Percentiles rank a stretch among this genome's conserved stretches.
phyloP scores from a whole-genome alignment of 2,329 filamentous ascomycete genomes.

The Fusarium floridanum region DNA sequence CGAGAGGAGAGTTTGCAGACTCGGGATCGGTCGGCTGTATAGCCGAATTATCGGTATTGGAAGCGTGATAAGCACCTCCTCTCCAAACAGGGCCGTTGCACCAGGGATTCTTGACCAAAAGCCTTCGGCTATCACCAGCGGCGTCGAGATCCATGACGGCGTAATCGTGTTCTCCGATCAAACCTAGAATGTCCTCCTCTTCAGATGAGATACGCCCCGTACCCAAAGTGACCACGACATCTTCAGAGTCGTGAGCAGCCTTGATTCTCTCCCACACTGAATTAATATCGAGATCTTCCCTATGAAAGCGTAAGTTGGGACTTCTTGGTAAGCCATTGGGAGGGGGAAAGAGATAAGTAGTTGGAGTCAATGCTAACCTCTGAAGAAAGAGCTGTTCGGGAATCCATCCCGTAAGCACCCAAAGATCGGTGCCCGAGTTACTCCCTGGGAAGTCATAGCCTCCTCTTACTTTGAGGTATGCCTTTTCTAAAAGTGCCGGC shows the following conservation, averaged over 20 bases:
- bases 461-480: conserved; percentile 93
- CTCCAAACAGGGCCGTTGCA: conserved; percentile 83
- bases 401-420: conserved; percentile 95
- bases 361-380: conserved; percentile 59
- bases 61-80: conserved; percentile 47
- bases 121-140: conserved; percentile 69
- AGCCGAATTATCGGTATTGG: neutral
- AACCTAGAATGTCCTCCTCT: conserved; percentile 83
- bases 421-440: conserved; percentile 95
- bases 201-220: conserved; percentile 83
- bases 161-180: conserved; percentile 94
- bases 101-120: conserved; percentile 98
- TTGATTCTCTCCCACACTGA: conserved; percentile 83
- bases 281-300: conserved; percentile 82
- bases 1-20: conserved; percentile 25
- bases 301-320: conserved; percentile 48
- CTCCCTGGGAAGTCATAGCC: conserved; percentile 98
- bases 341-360: neutral
- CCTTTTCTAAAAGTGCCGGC: conserved; percentile 95
- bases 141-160: conserved; percentile 85
- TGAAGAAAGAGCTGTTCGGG: conserved; percentile 95
- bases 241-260: conserved; percentile 79
- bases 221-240: conserved; percentile 90
- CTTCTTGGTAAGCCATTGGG: neutral
- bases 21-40: conserved; percentile 18